Base-by-base conservation (phyloP, 2,329 filamentous ascomycete genomes). In the Chaetomiaceae sp. region DNA sequence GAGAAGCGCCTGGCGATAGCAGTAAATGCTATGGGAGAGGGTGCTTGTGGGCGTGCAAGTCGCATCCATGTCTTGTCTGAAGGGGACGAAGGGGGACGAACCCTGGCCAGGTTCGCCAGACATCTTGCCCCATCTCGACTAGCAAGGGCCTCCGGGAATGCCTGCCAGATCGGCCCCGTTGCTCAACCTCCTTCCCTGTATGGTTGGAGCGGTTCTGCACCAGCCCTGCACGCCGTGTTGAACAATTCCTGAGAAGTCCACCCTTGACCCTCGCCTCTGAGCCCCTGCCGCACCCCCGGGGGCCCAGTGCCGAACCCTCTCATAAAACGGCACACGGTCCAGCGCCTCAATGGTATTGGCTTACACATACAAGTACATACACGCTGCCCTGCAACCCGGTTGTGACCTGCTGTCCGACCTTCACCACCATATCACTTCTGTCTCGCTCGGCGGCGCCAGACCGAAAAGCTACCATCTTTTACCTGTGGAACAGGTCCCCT, bases 301-400 rank as follows among this genome's bases (percentile, higher is more conserved):
- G 65, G 64, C 60, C 68, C 68, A 73, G 65, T 74, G 68, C 73
- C 71, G 71, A 68, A 63, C 62, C 49, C 65, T n/a, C 67, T 69
- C 65, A 66, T 63, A 63, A 70, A 66, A 67, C 67, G 68, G 67
- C n/a, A 62, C 22, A 67, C 70, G 68, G 69, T 71, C 69, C 66
- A 69, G 57, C 62, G 70, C 68, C 66, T 17, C 70, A 65, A 68
- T 69, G 62, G 67, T 68, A 63, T 65, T 65, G 49, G 50, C 44
- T 56, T 52, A 51, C 64, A 53, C 62, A 66, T 69, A 71, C 69
- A 72, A 72, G 69, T 71, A 69, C 66, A 70, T 66, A 64, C 65
- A 62, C 65, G 19, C 39, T 48, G 57, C 64, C 66, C 69, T 68
- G 65, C 67, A 65, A 68, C 63, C 62, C 60, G 58, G 61, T 53